phyloP scores from a whole-genome alignment of 371 early-diverging fungal species.

The Spraguea lophii region DNA sequence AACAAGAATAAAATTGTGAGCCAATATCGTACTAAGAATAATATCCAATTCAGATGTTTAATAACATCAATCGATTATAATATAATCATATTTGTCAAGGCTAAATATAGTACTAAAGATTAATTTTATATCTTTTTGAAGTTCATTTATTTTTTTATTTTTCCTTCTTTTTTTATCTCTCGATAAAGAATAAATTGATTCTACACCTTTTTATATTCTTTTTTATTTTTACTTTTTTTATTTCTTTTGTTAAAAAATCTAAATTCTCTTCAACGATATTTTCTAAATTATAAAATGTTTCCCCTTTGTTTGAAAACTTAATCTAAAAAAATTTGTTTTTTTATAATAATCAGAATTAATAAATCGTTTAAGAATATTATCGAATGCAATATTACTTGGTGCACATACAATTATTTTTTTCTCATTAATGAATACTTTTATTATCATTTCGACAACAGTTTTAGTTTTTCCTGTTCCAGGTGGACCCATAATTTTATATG shows the following conservation, averaged over 20 bases:
- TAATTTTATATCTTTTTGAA: no score
- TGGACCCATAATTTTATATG: slow-evolving; percentile 36
- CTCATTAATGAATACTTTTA: slow-evolving; percentile 52
- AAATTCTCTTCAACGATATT: slow-evolving; percentile 53
- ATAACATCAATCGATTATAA: slow-evolving; percentile 85
- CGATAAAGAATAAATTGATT: no score
- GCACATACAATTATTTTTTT: slow-evolving; percentile 66
- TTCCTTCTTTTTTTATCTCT: slow-evolving; percentile 54
- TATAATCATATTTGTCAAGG: slow-evolving; percentile 69
- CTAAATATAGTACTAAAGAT: no score
- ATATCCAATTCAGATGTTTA: slow-evolving; percentile 70
- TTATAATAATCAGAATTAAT: slow-evolving; percentile 59
- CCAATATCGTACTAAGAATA: slow-evolving; percentile 62
- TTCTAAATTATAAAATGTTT: slow-evolving; percentile 53
- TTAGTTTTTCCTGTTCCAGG: slow-evolving; percentile 79
- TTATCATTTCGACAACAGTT: slow-evolving; percentile 63
- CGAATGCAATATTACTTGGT: slow-evolving; percentile 72
- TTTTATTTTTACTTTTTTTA: background rate
- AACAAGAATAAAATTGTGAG: slow-evolving; percentile 63
- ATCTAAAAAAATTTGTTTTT: slow-evolving; percentile 52
- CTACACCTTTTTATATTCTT: no score
- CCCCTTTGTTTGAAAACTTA: slow-evolving; percentile 59
- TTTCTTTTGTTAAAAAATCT: slow-evolving; percentile 46
- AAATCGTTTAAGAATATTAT: slow-evolving; percentile 42
- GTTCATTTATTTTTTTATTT: slow-evolving; percentile 50